Evolutionary conservation across 768 basidiomycete genomes (phyloP).

Genomic region (Tylopilus sp.): DNA sequence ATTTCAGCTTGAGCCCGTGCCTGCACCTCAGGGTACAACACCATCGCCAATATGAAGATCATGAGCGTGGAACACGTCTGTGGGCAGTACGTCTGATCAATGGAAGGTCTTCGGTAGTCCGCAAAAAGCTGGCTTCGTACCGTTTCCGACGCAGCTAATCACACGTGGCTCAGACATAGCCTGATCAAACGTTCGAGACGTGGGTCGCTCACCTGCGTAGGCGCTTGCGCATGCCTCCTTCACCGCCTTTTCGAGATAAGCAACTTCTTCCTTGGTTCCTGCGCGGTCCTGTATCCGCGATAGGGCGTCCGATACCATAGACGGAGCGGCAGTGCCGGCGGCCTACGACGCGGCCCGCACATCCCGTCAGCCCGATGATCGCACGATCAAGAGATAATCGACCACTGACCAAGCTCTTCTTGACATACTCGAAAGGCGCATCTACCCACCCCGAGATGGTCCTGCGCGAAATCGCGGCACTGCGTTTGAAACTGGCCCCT

Average conservation of each 20-base stretch:
- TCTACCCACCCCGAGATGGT: constrained; percentile 13
- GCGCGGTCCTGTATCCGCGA: constrained; percentile 7
- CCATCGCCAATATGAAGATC: constrained; percentile 25
- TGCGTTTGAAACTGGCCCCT: constrained; percentile 20
- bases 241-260: constrained; percentile 17
- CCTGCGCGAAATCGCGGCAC: constrained; percentile 10
- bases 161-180: constrained; percentile 8
- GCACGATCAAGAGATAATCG: not conserved
- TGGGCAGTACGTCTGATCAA: constrained; percentile 5
- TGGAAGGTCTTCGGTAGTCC: not conserved
- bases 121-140: constrained; percentile 10
- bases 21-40: constrained; percentile 26
- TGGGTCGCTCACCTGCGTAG: constrained; percentile 11
- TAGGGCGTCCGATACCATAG: constrained; percentile 25
- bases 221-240: constrained; percentile 24
- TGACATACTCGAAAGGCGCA: constrained; percentile 23
- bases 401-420: constrained; percentile 16
- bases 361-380: not conserved
- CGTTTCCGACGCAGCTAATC: constrained; percentile 21
- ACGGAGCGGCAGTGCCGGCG: constrained; percentile 17
- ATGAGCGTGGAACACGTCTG: constrained; percentile 19
- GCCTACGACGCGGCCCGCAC: constrained; percentile 7
- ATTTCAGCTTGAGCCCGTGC: constrained; percentile 18
- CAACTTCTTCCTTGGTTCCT: constrained; percentile 3
- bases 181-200: not conserved